phyloP scores from a whole-genome alignment of 2,329 filamentous ascomycete species.

The Ophiostoma himal-ulmi region DNA sequence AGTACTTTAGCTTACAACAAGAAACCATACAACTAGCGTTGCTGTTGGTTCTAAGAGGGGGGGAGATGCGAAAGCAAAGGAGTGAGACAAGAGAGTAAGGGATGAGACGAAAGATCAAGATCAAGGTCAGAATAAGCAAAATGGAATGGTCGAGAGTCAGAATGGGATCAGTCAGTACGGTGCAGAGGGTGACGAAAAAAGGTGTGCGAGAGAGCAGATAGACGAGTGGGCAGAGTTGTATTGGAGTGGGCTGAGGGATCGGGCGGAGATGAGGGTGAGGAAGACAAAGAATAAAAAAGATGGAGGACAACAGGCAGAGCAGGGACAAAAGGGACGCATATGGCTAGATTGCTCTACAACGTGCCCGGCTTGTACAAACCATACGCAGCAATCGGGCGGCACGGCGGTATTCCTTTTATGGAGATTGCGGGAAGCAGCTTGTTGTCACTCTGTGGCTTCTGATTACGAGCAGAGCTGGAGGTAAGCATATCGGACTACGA shows the following conservation, averaged over 20 bases:
- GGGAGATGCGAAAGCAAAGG: background rate
- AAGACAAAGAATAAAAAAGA: background rate
- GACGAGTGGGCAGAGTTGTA: background rate
- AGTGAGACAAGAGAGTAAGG: constrained; percentile 10
- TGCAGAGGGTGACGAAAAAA: background rate
- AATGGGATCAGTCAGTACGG: background rate
- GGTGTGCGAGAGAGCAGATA: background rate
- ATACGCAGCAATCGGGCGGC: background rate
- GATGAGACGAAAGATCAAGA: constrained; percentile 13
- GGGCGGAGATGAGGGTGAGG: background rate
- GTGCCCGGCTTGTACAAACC: background rate
- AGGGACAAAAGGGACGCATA: background rate
- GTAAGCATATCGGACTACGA: background rate
- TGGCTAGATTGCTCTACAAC: background rate
- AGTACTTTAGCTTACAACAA: background rate
- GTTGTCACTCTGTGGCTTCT: background rate
- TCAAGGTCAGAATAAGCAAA: background rate
- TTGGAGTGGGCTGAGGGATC: background rate
- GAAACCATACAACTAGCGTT: background rate
- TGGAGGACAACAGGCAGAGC: background rate
- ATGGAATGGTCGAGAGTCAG: background rate
- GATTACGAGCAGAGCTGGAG: background rate
- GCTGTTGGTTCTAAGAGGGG: background rate
- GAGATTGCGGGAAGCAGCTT: background rate
- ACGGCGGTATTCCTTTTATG: constrained; percentile 7